Evolutionary conservation across 495 filamentous ascomycete genomes (phyloP).

Genomic region (Bryoglossum gracile): DNA sequence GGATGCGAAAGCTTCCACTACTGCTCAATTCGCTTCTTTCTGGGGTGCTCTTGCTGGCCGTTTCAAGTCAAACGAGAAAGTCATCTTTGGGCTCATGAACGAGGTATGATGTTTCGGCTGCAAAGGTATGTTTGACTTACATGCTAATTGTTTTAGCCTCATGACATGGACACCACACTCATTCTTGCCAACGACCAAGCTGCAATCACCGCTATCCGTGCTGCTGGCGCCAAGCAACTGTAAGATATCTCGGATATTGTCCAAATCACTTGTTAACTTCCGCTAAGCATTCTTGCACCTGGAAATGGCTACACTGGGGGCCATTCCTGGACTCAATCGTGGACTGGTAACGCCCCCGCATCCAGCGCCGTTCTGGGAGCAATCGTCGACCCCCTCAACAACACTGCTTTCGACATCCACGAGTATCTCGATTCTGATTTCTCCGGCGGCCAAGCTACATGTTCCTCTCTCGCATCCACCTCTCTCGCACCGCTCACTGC

Average conservation of each 20-base stretch:
- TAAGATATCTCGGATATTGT: constrained; percentile 1
- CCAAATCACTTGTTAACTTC: constrained; percentile 2
- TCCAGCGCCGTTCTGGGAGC: constrained; percentile 35
- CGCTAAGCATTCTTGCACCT: constrained; percentile 42
- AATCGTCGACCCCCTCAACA: constrained; percentile 39
- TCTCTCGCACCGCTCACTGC: constrained; percentile 37
- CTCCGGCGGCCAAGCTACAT: constrained; percentile 35
- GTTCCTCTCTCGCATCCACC: constrained; percentile 31
- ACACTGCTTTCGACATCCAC: constrained; percentile 43
- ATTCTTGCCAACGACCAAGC: constrained; percentile 43
- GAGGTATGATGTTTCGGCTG: constrained; percentile 11
- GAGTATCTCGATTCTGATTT: constrained; percentile 47
- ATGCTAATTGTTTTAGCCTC: constrained; percentile 32
- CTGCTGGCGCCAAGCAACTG: constrained; percentile 31
- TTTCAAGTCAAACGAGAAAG: constrained; percentile 42
- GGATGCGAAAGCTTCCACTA: constrained; percentile 37
- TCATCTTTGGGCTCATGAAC: constrained; percentile 42
- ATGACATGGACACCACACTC: constrained; percentile 41
- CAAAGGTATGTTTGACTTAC: neutral
- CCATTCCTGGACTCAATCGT: constrained; percentile 36
- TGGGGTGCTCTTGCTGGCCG: constrained; percentile 45
- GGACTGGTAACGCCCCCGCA: constrained; percentile 31
- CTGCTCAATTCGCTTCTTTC: constrained; percentile 43
- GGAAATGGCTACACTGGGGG: constrained; percentile 44
- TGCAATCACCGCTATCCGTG: constrained; percentile 42